A percentile compares a stretch with the other conserved stretches of the same genome.
Evolutionary conservation across 176 grass and related monocot species (phyloP).

Genomic region (Juncus effusus): DNA sequence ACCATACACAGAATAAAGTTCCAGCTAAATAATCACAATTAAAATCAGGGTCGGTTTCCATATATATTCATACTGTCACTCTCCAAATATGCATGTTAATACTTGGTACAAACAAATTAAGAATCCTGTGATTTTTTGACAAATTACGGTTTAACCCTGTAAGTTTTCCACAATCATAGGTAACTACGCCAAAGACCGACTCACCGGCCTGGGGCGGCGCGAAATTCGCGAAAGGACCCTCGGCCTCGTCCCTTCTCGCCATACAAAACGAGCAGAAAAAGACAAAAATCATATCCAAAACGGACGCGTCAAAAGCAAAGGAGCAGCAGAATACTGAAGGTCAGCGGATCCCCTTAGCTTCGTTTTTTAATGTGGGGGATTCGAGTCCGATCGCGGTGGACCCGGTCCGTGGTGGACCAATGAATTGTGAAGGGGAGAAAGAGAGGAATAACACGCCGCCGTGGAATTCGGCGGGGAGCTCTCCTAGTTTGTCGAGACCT

Average conservation of each 20-base stretch:
- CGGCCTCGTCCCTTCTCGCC: conserved; percentile 66
- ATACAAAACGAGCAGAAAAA: conserved; percentile 93
- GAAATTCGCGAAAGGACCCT: conserved; percentile 55
- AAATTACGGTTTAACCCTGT: background rate
- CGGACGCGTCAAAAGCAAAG: conserved; percentile 32
- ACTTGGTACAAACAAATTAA: background rate
- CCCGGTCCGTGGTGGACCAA: conserved; percentile 25
- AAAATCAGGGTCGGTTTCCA: background rate
- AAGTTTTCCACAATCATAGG: conserved; percentile 3
- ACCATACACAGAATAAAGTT: background rate
- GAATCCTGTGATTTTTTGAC: conserved; percentile 11
- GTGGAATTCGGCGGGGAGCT: conserved; percentile 71
- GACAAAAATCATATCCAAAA: conserved; percentile 31
- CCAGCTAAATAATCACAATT: background rate
- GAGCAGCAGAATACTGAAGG: conserved; percentile 32
- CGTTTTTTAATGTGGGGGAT: conserved; percentile 49
- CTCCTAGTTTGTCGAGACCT: conserved; percentile 54
- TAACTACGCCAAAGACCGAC: conserved; percentile 54
- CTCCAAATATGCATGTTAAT: too few species aligned
- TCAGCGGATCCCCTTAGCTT: conserved; percentile 45
- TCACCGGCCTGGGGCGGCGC: conserved; percentile 89
- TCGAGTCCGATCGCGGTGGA: conserved; percentile 60
- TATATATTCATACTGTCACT: too few species aligned
- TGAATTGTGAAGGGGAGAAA: conserved; percentile 64
- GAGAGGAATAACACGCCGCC: conserved; percentile 65